phyloP scores from a whole-genome alignment of 257 asterid species.

The Solanum pimpinellifolium region DNA sequence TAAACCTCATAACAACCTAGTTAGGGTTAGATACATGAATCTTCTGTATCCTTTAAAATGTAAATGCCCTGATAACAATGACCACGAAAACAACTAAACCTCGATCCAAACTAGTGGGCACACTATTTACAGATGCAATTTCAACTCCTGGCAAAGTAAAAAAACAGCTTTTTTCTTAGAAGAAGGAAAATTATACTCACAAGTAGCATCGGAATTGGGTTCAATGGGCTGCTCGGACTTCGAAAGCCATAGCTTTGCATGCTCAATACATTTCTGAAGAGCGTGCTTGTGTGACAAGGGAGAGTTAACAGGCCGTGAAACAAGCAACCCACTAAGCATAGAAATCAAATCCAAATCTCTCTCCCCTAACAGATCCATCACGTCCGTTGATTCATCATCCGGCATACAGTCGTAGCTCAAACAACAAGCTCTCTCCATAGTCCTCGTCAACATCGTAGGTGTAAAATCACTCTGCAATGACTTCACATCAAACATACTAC shows the following conservation, averaged over 20 bases:
- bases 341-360: constrained; percentile 72
- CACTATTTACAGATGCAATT: background rate
- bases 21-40: background rate
- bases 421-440: constrained; percentile 80
- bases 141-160: background rate
- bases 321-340: constrained; percentile 41
- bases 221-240: constrained; percentile 49
- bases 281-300: constrained; percentile 62
- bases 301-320: constrained; percentile 57
- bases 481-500: constrained; percentile 61
- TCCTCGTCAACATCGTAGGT: constrained; percentile 44
- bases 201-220: constrained; percentile 39
- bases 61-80: background rate
- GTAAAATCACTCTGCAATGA: constrained; percentile 16
- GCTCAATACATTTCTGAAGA: constrained; percentile 55
- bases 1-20: background rate
- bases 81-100: background rate
- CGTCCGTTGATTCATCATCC: constrained; percentile 42
- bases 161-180: background rate
- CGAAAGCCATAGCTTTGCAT: constrained; percentile 61
- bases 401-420: constrained; percentile 78
- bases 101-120: background rate
- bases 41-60: background rate
- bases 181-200: constrained; percentile 24
- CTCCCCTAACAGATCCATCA: constrained; percentile 52